Conservation (phyloP, 345 rosid genomes). For the Salix koriyanagi region DNA sequence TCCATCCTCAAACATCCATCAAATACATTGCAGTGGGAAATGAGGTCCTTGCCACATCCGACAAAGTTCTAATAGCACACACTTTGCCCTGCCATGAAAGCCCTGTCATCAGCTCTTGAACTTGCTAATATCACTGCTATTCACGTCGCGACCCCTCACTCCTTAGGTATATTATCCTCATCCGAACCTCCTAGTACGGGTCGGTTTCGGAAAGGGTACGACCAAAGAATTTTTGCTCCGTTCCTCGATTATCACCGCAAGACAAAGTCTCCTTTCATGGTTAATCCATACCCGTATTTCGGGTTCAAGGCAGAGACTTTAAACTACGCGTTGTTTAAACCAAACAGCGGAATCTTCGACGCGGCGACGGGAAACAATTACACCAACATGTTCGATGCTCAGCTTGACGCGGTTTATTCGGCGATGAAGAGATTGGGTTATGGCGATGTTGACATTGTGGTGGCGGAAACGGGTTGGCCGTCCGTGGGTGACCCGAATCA, state of each 20-base stretch:
- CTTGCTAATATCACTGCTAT: constrained; percentile 47
- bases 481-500: constrained; percentile 63
- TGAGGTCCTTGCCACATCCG: constrained; percentile 63
- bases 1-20: constrained; percentile 45
- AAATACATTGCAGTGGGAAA: constrained; percentile 68
- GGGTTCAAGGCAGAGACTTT: constrained; percentile 50
- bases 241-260: constrained; percentile 63
- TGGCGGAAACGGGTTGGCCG: constrained; percentile 67
- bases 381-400: constrained; percentile 68
- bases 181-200: constrained; percentile 80
- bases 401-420: constrained; percentile 55
- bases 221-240: constrained; percentile 54
- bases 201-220: constrained; percentile 62
- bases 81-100: constrained; percentile 67
- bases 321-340: constrained; percentile 67
- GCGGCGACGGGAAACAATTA: constrained; percentile 43
- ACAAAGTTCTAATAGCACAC: constrained; percentile 49
- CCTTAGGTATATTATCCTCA: constrained; percentile 58
- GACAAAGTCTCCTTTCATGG: constrained; percentile 80
- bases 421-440: constrained; percentile 73
- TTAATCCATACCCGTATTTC: constrained; percentile 86
- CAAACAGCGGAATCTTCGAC: constrained; percentile 51
- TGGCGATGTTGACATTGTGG: constrained; percentile 57
- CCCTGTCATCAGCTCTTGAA: constrained; percentile 49
- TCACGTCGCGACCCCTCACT: constrained; percentile 69